A percentile compares a stretch with the other conserved stretches of the same genome.
Evolutionary conservation across 176 grass and related monocot genomes (phyloP).

Genomic region (Pharus latifolius): DNA sequence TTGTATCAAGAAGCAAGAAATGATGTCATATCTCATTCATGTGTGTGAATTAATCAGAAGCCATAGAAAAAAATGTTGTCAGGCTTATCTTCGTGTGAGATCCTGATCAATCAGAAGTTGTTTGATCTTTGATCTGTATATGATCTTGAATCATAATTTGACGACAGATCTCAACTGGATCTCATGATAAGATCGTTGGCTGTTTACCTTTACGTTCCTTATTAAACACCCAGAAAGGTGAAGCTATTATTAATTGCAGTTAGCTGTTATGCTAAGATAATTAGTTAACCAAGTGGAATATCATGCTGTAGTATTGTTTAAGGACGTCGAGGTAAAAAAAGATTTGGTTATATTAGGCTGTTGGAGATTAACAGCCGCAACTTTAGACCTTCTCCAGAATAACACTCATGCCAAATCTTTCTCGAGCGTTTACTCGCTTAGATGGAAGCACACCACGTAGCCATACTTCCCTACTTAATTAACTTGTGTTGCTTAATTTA

Average conservation of each 20-base stretch:
- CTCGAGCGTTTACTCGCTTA: not conserved
- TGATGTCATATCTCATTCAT: too few species aligned
- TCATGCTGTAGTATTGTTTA: not conserved
- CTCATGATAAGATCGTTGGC: too few species aligned
- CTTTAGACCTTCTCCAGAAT: constrained; percentile 45
- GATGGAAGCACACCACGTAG: not conserved
- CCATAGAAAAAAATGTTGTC: too few species aligned
- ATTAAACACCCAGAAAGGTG: too few species aligned
- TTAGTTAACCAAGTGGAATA: not conserved
- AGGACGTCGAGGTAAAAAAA: not conserved
- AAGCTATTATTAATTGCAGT: not conserved
- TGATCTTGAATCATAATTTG: too few species aligned
- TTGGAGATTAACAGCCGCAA: constrained; percentile 43
- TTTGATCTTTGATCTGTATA: too few species aligned
- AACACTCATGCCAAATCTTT: constrained; percentile 6
- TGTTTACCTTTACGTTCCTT: too few species aligned
- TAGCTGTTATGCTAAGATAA: not conserved
- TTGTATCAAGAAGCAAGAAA: too few species aligned
- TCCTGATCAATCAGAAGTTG: too few species aligned
- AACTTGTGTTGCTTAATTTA: not conserved
- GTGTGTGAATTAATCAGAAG: too few species aligned
- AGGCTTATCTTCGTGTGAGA: too few species aligned
- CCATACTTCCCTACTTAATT: not conserved
- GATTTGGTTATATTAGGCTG: constrained; percentile 13
- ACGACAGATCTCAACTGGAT: too few species aligned